phyloP scores from a whole-genome alignment of 352 stramenopile species.

The Pythium sukuiense region DNA sequence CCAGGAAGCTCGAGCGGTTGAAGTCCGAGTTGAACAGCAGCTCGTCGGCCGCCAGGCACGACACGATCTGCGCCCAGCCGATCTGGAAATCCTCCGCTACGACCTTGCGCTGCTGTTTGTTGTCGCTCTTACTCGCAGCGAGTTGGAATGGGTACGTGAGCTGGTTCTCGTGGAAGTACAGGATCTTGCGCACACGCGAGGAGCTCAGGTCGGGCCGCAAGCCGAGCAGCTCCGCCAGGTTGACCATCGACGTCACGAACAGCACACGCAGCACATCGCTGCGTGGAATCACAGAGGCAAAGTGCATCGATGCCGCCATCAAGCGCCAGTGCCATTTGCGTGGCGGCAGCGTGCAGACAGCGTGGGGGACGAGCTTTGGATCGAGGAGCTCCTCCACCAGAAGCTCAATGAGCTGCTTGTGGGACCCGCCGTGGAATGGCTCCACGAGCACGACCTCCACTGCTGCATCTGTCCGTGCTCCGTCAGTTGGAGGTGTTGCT shows the following conservation, averaged over 20 bases:
- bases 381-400: constrained; percentile 30
- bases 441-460: constrained; percentile 38
- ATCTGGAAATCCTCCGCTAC: constrained; percentile 57
- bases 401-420: constrained; percentile 53
- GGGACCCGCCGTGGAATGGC: constrained; percentile 46
- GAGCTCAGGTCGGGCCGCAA: constrained; percentile 32
- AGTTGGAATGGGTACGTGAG: constrained; percentile 49
- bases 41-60: constrained; percentile 45
- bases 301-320: constrained; percentile 35
- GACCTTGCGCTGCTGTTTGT: constrained; percentile 25
- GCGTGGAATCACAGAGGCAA: constrained; percentile 24
- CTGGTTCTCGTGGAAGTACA: constrained; percentile 78
- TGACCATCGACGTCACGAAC: constrained; percentile 49
- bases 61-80: constrained; percentile 53
- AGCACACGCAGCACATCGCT: constrained; percentile 30
- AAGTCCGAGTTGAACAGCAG: constrained; percentile 58
- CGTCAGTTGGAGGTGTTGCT: background rate
- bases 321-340: constrained; percentile 60
- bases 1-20: constrained; percentile 40
- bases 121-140: background rate
- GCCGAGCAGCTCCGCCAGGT: constrained; percentile 41
- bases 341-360: constrained; percentile 34
- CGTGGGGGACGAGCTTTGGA: constrained; percentile 14
- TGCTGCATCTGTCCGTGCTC: background rate
- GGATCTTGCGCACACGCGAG: constrained; percentile 34